A percentile compares a stretch with the other conserved stretches of the same genome.
These are phyloP conservation scores for Penicillium bialowiezense DNA, from an alignment of 495 filamentous ascomycete genomes.

Conservation along the genomic window DNA sequence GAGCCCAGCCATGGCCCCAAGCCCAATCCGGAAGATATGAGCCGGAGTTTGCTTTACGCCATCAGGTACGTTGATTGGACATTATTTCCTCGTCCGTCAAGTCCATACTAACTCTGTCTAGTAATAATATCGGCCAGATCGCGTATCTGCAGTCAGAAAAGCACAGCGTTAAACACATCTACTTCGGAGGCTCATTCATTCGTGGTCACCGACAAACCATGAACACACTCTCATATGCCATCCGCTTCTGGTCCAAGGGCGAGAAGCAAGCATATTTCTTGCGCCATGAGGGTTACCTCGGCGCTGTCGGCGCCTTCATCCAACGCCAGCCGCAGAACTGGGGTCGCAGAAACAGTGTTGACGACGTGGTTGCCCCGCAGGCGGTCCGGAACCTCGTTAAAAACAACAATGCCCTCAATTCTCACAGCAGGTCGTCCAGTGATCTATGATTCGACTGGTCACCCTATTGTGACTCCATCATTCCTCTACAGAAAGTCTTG, in stretches of 20 bases:
- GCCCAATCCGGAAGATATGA: slow-evolving; percentile 65
- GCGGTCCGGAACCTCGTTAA: slow-evolving; percentile 27
- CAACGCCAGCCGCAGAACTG: slow-evolving; percentile 88
- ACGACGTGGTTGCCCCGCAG: slow-evolving; percentile 40
- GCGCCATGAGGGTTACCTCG: slow-evolving; percentile 92
- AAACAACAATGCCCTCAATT: slow-evolving; percentile 12
- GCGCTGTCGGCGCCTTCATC: slow-evolving; percentile 93
- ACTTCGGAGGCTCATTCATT: slow-evolving; percentile 97
- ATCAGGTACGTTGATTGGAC: slow-evolving; percentile 50
- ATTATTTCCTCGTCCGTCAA: background rate
- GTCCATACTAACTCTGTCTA: slow-evolving; percentile 28
- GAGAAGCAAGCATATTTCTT: slow-evolving; percentile 94
- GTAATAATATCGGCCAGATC: slow-evolving; percentile 98
- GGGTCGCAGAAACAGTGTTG: slow-evolving; percentile 77
- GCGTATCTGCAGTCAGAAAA: slow-evolving; percentile 93
- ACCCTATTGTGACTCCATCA: background rate
- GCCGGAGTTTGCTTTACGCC: slow-evolving; percentile 75
- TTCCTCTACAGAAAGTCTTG: slow-evolving; percentile 2
- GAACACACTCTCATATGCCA: slow-evolving; percentile 93
- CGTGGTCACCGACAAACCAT: slow-evolving; percentile 95
- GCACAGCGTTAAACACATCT: slow-evolving; percentile 85
- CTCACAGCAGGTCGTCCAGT: slow-evolving; percentile 17
- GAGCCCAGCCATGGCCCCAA: slow-evolving; percentile 27
- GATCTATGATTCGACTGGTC: slow-evolving; percentile 8
- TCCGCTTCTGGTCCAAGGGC: slow-evolving; percentile 95